These are phyloP conservation scores for Fusarium anthophilum DNA, from an alignment of 2,329 filamentous ascomycete species.

Conservation along the genomic window DNA sequence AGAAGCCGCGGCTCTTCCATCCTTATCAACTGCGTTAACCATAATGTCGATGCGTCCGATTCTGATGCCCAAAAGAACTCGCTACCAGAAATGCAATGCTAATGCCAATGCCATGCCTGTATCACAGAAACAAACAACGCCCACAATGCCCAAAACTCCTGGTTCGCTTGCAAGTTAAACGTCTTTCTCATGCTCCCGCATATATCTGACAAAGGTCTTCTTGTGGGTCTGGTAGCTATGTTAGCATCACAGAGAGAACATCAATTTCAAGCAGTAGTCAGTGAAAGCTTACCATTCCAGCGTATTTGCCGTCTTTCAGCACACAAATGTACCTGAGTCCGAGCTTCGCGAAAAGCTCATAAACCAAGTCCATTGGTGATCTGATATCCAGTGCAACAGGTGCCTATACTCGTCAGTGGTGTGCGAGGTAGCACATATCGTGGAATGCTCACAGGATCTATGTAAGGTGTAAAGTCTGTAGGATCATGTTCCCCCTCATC, in stretches of 20 bases:
- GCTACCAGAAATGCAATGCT: slow-evolving; percentile 22
- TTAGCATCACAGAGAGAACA: slow-evolving; percentile 12
- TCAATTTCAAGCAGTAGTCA: neutral
- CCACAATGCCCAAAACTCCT: slow-evolving; percentile 10
- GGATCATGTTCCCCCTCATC: slow-evolving; percentile 72
- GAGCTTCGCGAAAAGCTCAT: slow-evolving; percentile 95
- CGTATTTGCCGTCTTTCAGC: slow-evolving; percentile 82
- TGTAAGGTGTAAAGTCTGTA: slow-evolving; percentile 88
- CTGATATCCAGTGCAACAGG: slow-evolving; percentile 88
- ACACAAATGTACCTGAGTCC: slow-evolving; percentile 94
- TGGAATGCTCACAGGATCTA: slow-evolving; percentile 76
- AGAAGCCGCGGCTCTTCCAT: neutral
- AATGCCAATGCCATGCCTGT: slow-evolving; percentile 16
- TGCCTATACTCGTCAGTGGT: slow-evolving; percentile 60
- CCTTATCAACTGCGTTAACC: neutral
- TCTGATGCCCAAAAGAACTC: slow-evolving; percentile 18
- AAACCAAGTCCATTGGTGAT: slow-evolving; percentile 93
- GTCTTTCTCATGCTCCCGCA: slow-evolving; percentile 80
- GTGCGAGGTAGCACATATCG: neutral
- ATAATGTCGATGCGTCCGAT: neutral
- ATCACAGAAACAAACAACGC: slow-evolving; percentile 18
- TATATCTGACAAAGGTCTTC: slow-evolving; percentile 95
- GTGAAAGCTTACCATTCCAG: slow-evolving; percentile 78
- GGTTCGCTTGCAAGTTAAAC: slow-evolving; percentile 9
- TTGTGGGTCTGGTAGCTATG: slow-evolving; percentile 76